Base-by-base conservation (phyloP, 179 eudicot species). In the Drosera spatulata region DNA sequence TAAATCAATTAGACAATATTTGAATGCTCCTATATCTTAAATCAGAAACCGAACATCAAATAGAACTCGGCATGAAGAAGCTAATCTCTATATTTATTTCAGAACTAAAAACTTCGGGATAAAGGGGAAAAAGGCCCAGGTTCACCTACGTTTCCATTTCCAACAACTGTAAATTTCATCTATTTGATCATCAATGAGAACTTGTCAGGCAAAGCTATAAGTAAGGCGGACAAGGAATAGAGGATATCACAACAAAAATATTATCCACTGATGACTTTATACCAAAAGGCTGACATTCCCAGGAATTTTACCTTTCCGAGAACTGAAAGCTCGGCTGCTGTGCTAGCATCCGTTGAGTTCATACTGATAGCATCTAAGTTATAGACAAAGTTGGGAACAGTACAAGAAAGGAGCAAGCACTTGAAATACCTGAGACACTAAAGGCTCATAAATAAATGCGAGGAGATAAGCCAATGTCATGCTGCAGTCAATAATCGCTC, bases 241-340 rank as follows among this genome's bases (percentile, higher is more conserved):
- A 22, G 33, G 33, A 22, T 22, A 22, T 22, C 33, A 22, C 33
- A 22, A 22, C 33, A 22, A 22, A 22, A 22, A 22, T 22, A 22
- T 22, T 22, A 22, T 22, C 33, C 33, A 22, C 33, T 22, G 33
- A 22, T 22, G 33, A 22, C 33, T 22, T 22, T 22, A 22, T 22
- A 22, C 33, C 33, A 22, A 22, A 22, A 41, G 7, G 43, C 47
- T 44, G 43, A 42, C 6, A 11, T 53, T 39, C 52, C 22, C 43
- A 61, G 67, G 59, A 39, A 67, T 2, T 45, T 56, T 81, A 89
- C 97, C 95, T 87, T 67, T 71, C 77, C 7, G 82, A 64, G 69
- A 73, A 89, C 60, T 82, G 80, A 66, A 89, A 89, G 69, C 82
- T 77, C 68, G 88, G 72, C 76, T 87, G 95, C 80, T 68, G 70